A percentile compares a stretch with the other conserved stretches of the same genome.
phyloP scores from a whole-genome alignment of 2,329 filamentous ascomycete species.

The Cytospora piceae region DNA sequence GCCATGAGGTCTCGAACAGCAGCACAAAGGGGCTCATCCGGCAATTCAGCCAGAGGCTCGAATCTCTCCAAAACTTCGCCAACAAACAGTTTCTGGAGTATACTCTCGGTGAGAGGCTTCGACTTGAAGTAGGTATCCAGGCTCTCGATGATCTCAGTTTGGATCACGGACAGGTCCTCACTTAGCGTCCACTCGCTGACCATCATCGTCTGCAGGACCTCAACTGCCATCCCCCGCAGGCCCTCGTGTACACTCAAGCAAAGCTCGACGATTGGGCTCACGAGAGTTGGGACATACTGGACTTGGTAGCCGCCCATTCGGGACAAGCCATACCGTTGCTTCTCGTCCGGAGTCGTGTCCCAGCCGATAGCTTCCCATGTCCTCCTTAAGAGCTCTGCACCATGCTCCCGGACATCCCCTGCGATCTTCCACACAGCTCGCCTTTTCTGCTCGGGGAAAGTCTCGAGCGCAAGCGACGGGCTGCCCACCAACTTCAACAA shows the following conservation, averaged over 20 bases:
- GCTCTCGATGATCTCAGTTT: slow-evolving; percentile 96
- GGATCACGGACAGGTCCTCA: slow-evolving; percentile 86
- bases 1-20: slow-evolving; percentile 79
- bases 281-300: slow-evolving; percentile 91
- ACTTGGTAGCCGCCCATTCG: slow-evolving; percentile 97
- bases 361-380: slow-evolving; percentile 97
- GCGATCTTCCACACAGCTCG: slow-evolving; percentile 98
- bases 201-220: slow-evolving; percentile 96
- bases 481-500: slow-evolving; percentile 88
- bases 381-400: slow-evolving; percentile 79
- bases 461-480: slow-evolving; percentile 86
- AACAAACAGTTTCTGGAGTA: slow-evolving; percentile 91
- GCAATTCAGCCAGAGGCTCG: slow-evolving; percentile 65
- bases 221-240: slow-evolving; percentile 84
- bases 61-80: slow-evolving; percentile 83
- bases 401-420: slow-evolving; percentile 90
- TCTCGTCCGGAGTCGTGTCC: slow-evolving; percentile 85
- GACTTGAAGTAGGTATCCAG: slow-evolving; percentile 88
- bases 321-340: slow-evolving; percentile 73
- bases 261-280: slow-evolving; percentile 88
- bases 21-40: slow-evolving; percentile 73
- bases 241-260: slow-evolving; percentile 96
- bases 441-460: slow-evolving; percentile 95
- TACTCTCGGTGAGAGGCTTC: slow-evolving; percentile 83
- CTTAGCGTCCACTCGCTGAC: slow-evolving; percentile 97